A percentile compares a stretch with the other conserved stretches of the same genome.
phyloP scores from a whole-genome alignment of 169 alveolate genomes.

The Blepharisma undulans region DNA sequence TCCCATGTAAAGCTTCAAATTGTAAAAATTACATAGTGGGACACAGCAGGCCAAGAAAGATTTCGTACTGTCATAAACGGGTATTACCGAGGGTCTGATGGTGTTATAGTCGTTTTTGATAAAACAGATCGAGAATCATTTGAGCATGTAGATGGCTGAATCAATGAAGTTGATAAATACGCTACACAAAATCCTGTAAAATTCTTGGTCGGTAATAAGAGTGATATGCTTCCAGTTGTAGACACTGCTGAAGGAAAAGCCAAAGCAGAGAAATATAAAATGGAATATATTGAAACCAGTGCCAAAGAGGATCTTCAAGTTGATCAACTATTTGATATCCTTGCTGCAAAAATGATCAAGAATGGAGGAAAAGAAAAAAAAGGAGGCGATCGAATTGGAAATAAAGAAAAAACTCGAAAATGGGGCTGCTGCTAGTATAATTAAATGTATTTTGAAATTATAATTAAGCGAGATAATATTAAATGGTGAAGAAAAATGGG shows the following conservation, averaged over 20 bases:
- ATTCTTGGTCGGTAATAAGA: slow-evolving; percentile 91
- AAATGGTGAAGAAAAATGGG: background rate
- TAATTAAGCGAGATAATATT: background rate
- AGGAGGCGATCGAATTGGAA: background rate
- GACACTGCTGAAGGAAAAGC: slow-evolving; percentile 91
- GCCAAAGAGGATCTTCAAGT: slow-evolving; percentile 2
- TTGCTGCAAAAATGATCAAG: background rate
- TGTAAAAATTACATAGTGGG: slow-evolving; percentile 65
- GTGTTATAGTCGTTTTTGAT: slow-evolving; percentile 69
- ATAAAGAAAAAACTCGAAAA: background rate
- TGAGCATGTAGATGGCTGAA: slow-evolving; percentile 94
- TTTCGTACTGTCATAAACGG: slow-evolving; percentile 65
- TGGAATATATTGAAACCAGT: slow-evolving; percentile 24
- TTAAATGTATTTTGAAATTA: background rate
- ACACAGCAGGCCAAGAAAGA: slow-evolving; percentile 73
- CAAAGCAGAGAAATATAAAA: slow-evolving; percentile 92
- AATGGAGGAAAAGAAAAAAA: background rate
- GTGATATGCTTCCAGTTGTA: slow-evolving; percentile 91
- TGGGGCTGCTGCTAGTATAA: background rate
- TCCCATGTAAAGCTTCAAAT: background rate
- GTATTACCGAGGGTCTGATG: slow-evolving; percentile 75
- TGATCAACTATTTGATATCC: background rate
- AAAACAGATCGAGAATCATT: slow-evolving; percentile 92
- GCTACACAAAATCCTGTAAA: slow-evolving; percentile 89
- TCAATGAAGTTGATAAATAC: slow-evolving; percentile 92